Evolutionary conservation across 2,329 filamentous ascomycete species (phyloP), one percentile per base, ranked within the genome.

Genomic region (Pseudogymnoascus sp.): DNA sequence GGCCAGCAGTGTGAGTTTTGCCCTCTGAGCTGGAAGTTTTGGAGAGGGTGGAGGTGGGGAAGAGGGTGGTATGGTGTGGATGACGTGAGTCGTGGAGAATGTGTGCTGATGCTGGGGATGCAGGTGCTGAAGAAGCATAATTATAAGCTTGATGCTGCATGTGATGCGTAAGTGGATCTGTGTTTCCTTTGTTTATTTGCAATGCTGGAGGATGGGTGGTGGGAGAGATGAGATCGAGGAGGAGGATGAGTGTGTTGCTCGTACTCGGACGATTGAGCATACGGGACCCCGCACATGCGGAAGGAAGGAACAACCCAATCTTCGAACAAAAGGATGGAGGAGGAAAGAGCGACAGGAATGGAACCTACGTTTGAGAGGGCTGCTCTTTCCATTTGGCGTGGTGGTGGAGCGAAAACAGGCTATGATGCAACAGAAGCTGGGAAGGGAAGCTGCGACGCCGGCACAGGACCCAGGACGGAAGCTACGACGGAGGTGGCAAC

Each of bases 71-170:
- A 14, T 60, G 21, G 4, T 21, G 18, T 7, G 3, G 59, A 36
- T 25, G 28, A 21, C 28, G 23, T 21, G 25, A 16, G n/a, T 12
- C 5, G 25, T 21, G 28, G 16, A 7, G 28, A 60, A 36, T 36
- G 14, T 46, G 50, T 38, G 61, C 61, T 62, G 46, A 62, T 59
- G 25, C 50, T 14, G 23, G 61, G 44, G 46, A 34, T 63, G 8
- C 64, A 77, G 75, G 68, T 72, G 42, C 70, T 77, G 36, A 76
- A 76, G 65, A 63, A 69, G 21, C 63, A 73, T 38, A 69, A 68
- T 14, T 77, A 73, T 73, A 75, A 75, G 64, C 62, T 77, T 34
- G 75, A 76, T 16, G 63, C 70, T 59, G 75, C 75, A 62, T 70
- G 71, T 63, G 74, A 77, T 65, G 75, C 74, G 75, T 77, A 72